Evolutionary conservation across 1,284 basidiomycete species (phyloP).

Genomic region (Apiotrichum sp.): DNA sequence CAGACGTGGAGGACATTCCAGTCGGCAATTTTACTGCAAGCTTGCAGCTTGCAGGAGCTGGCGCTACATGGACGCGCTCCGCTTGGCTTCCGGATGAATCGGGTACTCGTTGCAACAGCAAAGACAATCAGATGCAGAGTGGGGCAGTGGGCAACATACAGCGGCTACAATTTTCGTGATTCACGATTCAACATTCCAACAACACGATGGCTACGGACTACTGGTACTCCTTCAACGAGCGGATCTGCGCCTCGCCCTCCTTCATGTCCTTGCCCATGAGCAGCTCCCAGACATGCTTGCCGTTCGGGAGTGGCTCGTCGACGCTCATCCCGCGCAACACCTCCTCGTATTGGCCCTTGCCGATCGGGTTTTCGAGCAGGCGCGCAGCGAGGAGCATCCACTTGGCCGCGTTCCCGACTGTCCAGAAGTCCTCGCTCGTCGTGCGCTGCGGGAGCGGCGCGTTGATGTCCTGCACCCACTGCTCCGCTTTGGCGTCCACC

Average conservation of each 20-base stretch:
- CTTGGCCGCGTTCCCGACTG: conserved; percentile 40
- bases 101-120: no score
- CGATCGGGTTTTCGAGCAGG: conserved; percentile 21
- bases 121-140: no score
- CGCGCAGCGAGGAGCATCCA: conserved; percentile 38
- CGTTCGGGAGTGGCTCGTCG: conserved; percentile 7
- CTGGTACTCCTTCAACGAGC: no score
- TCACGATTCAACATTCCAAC: no score
- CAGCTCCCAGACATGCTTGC: conserved; percentile 41
- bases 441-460: conserved; percentile 21
- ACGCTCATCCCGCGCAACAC: conserved; percentile 8
- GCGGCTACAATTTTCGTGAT: no score
- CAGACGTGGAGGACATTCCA: no score
- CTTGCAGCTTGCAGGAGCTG: no score
- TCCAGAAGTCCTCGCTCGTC: conserved; percentile 44
- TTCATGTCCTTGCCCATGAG: conserved; percentile 38
- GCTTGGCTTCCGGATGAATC: no score
- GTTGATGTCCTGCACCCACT: conserved; percentile 26
- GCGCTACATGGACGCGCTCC: no score
- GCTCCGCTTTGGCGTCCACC: conserved; percentile 15
- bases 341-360: background rate
- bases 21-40: no score
- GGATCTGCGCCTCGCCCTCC: conserved; percentile 29
- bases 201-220: no score
- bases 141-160: no score